Evolutionary conservation across 2,329 filamentous ascomycete species (phyloP).

Genomic region (Penicillium sp.): DNA sequence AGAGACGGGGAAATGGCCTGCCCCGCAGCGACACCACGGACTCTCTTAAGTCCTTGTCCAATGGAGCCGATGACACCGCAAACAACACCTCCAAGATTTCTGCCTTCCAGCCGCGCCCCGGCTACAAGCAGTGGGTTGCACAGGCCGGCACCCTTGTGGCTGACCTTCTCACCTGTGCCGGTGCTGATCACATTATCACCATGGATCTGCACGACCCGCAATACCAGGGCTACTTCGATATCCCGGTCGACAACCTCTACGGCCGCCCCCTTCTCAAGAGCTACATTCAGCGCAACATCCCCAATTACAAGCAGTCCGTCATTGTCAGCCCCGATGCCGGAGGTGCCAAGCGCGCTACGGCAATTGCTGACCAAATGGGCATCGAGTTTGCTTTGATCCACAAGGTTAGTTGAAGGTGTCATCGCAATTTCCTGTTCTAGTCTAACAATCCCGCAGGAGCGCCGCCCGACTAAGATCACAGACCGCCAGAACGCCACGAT

Average conservation of each 20-base stretch:
- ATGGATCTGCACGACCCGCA: slow-evolving; percentile 97
- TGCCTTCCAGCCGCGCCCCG: slow-evolving; percentile 79
- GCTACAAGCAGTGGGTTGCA: slow-evolving; percentile 98
- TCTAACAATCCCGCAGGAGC: slow-evolving; percentile 62
- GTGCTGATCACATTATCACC: slow-evolving; percentile 94
- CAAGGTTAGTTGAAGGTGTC: slow-evolving; percentile 66
- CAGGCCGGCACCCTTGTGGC: slow-evolving; percentile 94
- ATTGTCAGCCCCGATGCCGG: slow-evolving; percentile 96
- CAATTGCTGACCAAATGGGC: slow-evolving; percentile 88
- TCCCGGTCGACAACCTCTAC: slow-evolving; percentile 97
- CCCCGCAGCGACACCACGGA: slow-evolving; percentile 43
- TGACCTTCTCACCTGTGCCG: slow-evolving; percentile 90
- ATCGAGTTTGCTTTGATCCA: slow-evolving; percentile 98
- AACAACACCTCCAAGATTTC: slow-evolving; percentile 58
- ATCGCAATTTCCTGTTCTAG: slow-evolving; percentile 5
- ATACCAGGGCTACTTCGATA: slow-evolving; percentile 98
- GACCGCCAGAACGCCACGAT: slow-evolving; percentile 81
- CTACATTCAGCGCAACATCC: slow-evolving; percentile 77
- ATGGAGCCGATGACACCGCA: slow-evolving; percentile 65
- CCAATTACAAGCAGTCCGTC: slow-evolving; percentile 81
- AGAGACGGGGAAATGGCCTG: slow-evolving; percentile 45
- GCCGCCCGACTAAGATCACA: slow-evolving; percentile 81
- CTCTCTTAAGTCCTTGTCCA: slow-evolving; percentile 41
- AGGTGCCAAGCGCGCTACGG: slow-evolving; percentile 92
- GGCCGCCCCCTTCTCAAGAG: slow-evolving; percentile 60